These are phyloP conservation scores for Lactifluus hygrophoroides DNA, from an alignment of 768 basidiomycete species.

Conservation along the genomic window DNA sequence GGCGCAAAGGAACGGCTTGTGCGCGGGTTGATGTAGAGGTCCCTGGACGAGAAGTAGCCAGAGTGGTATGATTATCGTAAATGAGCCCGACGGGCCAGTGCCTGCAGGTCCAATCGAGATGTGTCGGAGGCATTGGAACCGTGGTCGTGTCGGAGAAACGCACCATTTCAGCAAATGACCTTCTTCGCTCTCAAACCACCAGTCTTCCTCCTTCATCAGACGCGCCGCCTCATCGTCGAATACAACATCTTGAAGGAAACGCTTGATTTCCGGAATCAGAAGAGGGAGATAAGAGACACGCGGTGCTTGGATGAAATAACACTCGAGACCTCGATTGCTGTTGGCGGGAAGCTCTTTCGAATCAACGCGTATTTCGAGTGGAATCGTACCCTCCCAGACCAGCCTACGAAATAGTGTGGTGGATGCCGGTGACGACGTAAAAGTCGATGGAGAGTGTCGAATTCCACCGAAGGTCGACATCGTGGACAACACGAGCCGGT, in stretches of 20 bases:
- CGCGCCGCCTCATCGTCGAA: slow-evolving; percentile 80
- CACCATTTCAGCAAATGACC: slow-evolving; percentile 84
- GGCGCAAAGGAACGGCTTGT: slow-evolving; percentile 52
- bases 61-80: slow-evolving; percentile 76
- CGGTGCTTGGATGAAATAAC: slow-evolving; percentile 85
- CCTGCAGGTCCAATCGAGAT: slow-evolving; percentile 39
- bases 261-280: slow-evolving; percentile 78
- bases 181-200: slow-evolving; percentile 96
- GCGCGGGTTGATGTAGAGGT: slow-evolving; percentile 34
- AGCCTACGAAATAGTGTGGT: slow-evolving; percentile 82
- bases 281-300: slow-evolving; percentile 91
- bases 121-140: neutral
- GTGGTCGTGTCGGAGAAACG: neutral
- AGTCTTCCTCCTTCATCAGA: slow-evolving; percentile 75
- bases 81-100: slow-evolving; percentile 97
- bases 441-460: slow-evolving; percentile 35
- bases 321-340: slow-evolving; percentile 82
- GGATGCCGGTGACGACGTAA: slow-evolving; percentile 42
- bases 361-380: slow-evolving; percentile 83
- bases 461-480: slow-evolving; percentile 28
- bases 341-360: slow-evolving; percentile 84
- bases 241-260: slow-evolving; percentile 85
- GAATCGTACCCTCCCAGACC: slow-evolving; percentile 86
- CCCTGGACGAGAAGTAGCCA: slow-evolving; percentile 41
- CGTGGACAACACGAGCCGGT: neutral